phyloP scores from a whole-genome alignment of 768 basidiomycete genomes.

The Pulveroboletus sp. region DNA sequence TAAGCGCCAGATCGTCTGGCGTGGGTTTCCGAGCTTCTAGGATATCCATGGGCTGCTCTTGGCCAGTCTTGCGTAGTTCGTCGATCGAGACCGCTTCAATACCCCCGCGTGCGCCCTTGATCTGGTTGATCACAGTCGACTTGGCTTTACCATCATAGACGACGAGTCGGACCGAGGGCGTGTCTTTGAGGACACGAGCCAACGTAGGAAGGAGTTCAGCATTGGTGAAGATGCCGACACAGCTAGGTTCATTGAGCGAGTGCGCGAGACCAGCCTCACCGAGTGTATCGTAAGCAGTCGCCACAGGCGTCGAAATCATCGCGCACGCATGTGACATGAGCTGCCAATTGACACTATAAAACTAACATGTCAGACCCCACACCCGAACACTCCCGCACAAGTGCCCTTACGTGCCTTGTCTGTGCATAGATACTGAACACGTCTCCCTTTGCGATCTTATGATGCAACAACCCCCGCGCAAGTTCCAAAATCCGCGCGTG shows the following conservation, averaged over 20 bases:
- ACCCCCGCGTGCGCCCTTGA: slow-evolving; percentile 50
- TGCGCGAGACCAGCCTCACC: slow-evolving; percentile 85
- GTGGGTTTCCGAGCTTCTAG: slow-evolving; percentile 48
- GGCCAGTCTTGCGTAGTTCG: slow-evolving; percentile 68
- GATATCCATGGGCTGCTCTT: slow-evolving; percentile 46
- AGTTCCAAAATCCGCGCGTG: slow-evolving; percentile 59
- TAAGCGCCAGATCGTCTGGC: slow-evolving; percentile 51
- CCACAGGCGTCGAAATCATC: slow-evolving; percentile 73
- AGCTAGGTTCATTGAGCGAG: slow-evolving; percentile 84
- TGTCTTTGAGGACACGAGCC: slow-evolving; percentile 63
- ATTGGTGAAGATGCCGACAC: slow-evolving; percentile 85
- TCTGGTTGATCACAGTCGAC: slow-evolving; percentile 49
- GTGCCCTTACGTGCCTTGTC: slow-evolving; percentile 58
- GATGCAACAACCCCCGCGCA: slow-evolving; percentile 64
- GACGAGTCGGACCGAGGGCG: slow-evolving; percentile 72
- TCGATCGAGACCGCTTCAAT: slow-evolving; percentile 63
- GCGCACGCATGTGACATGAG: slow-evolving; percentile 79
- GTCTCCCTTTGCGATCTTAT: slow-evolving; percentile 62
- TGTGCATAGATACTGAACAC: slow-evolving; percentile 89
- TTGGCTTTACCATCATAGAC: slow-evolving; percentile 78
- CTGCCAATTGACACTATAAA: slow-evolving; percentile 75
- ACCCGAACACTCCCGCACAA: background rate
- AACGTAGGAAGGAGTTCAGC: slow-evolving; percentile 83
- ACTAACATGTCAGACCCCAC: background rate
- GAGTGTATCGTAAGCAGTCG: slow-evolving; percentile 95